These are phyloP conservation scores for Lasiosphaeriaceae sp. DNA, from an alignment of 495 filamentous ascomycete genomes.

Conservation along the genomic window DNA sequence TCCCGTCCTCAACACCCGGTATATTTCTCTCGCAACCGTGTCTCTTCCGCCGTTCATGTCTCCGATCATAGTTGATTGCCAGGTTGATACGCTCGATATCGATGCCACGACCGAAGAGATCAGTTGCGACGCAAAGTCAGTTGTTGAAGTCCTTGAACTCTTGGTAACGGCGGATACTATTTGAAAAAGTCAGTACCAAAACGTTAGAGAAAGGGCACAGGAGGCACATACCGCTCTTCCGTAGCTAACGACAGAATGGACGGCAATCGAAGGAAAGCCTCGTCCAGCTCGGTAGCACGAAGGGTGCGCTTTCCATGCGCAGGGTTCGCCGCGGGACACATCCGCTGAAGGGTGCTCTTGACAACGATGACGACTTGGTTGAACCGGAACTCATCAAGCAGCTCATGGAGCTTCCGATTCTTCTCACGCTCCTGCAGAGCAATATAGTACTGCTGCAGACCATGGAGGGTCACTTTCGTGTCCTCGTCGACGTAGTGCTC, in stretches of 20 bases:
- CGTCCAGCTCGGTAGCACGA: conserved; percentile 92
- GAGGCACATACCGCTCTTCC: conserved; percentile 86
- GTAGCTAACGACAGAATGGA: conserved; percentile 97
- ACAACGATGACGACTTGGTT: conserved; percentile 99
- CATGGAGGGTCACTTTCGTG: conserved; percentile 97
- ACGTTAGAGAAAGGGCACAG: not conserved
- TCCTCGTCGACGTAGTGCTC: conserved; percentile 98
- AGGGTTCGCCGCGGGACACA: too few relatives aligned
- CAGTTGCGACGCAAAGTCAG: conserved; percentile 97
- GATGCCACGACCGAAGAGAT: conserved; percentile 98
- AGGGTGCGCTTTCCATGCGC: too few relatives aligned
- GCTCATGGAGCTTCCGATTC: conserved; percentile 94
- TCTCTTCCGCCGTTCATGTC: too few relatives aligned
- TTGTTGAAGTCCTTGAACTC: conserved; percentile 99
- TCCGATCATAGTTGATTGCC: conserved; percentile 98
- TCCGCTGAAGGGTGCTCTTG: too few relatives aligned
- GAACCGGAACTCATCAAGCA: conserved; percentile 93
- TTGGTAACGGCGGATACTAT: conserved; percentile 96
- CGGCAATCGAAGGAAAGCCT: conserved; percentile 98
- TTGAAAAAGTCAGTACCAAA: not conserved
- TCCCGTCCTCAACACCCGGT: too few relatives aligned
- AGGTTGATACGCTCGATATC: conserved; percentile 99
- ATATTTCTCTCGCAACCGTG: too few relatives aligned
- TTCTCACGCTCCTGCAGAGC: conserved; percentile 95
- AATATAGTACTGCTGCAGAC: conserved; percentile 96